These are phyloP conservation scores for Colletotrichum abscissum DNA, from an alignment of 2,329 filamentous ascomycete genomes.

Conservation along the genomic window DNA sequence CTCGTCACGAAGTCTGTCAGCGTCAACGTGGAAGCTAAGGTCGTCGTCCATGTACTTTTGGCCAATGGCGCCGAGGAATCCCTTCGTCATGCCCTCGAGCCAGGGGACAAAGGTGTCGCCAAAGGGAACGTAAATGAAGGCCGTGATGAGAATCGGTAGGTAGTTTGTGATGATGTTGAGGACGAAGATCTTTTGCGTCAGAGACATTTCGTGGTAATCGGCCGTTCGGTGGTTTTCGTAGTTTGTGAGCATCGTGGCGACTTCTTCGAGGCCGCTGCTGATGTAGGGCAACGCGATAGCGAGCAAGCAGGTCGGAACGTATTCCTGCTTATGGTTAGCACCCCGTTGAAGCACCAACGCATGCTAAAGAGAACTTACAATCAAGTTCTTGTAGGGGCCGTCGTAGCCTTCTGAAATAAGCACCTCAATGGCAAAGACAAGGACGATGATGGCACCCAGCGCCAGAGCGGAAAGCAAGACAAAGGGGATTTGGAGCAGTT, in stretches of 20 bases:
- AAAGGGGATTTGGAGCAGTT: conserved; percentile 77
- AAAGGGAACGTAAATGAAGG: conserved; percentile 84
- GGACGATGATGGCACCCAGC: conserved; percentile 74
- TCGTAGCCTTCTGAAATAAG: conserved; percentile 81
- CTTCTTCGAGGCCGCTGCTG: conserved; percentile 68
- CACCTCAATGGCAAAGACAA: conserved; percentile 79
- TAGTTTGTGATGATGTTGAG: conserved; percentile 87
- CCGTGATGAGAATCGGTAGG: conserved; percentile 79
- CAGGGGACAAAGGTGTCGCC: conserved; percentile 75
- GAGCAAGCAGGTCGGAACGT: conserved; percentile 77
- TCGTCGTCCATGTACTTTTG: conserved; percentile 59
- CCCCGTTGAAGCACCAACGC: conserved; percentile 7
- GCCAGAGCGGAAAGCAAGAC: conserved; percentile 67
- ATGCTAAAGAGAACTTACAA: conserved; percentile 58
- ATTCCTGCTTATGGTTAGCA: conserved; percentile 60
- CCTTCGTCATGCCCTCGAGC: conserved; percentile 69
- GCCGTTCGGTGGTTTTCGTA: conserved; percentile 83
- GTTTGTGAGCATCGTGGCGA: conserved; percentile 72
- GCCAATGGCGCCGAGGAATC: conserved; percentile 56
- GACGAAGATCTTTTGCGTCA: conserved; percentile 80
- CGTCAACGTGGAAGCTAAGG: conserved; percentile 71
- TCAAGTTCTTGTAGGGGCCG: conserved; percentile 73
- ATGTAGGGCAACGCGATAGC: conserved; percentile 75
- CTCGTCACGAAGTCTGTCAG: conserved; percentile 74
- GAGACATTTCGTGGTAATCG: conserved; percentile 74